These are phyloP conservation scores for Trichoderma cornu-damae DNA, from an alignment of 2,329 filamentous ascomycete genomes.

Conservation along the genomic window DNA sequence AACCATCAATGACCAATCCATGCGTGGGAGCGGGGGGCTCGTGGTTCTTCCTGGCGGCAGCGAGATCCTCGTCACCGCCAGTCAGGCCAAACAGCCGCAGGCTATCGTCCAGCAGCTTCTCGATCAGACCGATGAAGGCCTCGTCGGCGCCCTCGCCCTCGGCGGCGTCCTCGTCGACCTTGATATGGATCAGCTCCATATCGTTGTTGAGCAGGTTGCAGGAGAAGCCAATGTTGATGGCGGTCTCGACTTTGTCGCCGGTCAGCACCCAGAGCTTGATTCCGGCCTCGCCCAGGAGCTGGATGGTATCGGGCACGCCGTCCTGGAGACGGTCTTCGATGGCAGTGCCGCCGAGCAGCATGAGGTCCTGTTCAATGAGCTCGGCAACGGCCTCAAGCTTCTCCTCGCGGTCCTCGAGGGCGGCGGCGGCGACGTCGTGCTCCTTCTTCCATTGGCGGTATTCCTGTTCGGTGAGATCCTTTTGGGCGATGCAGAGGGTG, in stretches of 20 bases:
- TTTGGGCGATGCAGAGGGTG: slow-evolving; percentile 88
- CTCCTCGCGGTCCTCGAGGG: slow-evolving; percentile 82
- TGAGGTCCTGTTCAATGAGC: slow-evolving; percentile 83
- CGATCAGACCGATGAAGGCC: slow-evolving; percentile 52
- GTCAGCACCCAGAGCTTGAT: slow-evolving; percentile 99
- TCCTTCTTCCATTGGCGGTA: slow-evolving; percentile 81
- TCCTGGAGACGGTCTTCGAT: slow-evolving; percentile 97
- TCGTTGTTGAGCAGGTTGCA: slow-evolving; percentile 96
- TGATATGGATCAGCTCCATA: slow-evolving; percentile 92
- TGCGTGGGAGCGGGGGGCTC: slow-evolving; percentile 82
- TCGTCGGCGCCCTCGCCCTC: slow-evolving; percentile 43
- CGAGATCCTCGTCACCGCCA: slow-evolving; percentile 80
- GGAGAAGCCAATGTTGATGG: slow-evolving; percentile 99
- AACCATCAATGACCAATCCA: slow-evolving; percentile 90
- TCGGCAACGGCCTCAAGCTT: slow-evolving; percentile 88
- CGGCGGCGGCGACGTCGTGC: slow-evolving; percentile 79
- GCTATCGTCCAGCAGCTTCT: slow-evolving; percentile 68
- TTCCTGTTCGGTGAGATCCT: slow-evolving; percentile 72
- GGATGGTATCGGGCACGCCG: slow-evolving; percentile 93
- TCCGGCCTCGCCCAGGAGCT: slow-evolving; percentile 81
- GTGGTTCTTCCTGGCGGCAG: slow-evolving; percentile 73
- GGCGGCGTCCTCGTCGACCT: slow-evolving; percentile 68
- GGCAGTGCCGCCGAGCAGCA: slow-evolving; percentile 84
- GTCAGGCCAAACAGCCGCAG: slow-evolving; percentile 70
- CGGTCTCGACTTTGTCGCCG: slow-evolving; percentile 97